These are phyloP conservation scores for Apiospora saccharicola DNA, from an alignment of 2,329 filamentous ascomycete genomes.

Conservation along the genomic window DNA sequence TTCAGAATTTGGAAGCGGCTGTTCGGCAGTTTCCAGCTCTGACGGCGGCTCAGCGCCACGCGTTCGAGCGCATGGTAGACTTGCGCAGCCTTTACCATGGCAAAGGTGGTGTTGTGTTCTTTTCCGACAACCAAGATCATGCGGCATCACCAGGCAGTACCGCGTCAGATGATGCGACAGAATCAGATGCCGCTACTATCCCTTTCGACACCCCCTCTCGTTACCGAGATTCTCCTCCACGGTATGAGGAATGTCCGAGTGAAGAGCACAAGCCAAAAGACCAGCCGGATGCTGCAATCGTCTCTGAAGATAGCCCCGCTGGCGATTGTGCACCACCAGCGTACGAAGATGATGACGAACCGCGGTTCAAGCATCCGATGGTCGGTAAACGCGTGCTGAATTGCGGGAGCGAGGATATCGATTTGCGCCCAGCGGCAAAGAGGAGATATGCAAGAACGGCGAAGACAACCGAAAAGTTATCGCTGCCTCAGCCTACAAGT, in stretches of 20 bases:
- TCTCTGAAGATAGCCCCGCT: background rate
- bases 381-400: background rate
- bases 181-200: background rate
- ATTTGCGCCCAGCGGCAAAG: background rate
- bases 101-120: background rate
- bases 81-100: constrained; percentile 15
- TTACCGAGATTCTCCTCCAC: constrained; percentile 8
- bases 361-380: background rate
- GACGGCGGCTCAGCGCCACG: constrained; percentile 18
- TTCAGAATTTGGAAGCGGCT: background rate
- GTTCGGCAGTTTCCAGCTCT: background rate
- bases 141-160: background rate
- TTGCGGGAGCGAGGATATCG: constrained; percentile 8
- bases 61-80: constrained; percentile 20
- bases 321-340: background rate
- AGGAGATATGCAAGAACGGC: background rate
- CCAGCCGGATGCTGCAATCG: background rate
- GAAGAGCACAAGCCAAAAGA: background rate
- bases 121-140: background rate
- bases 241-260: constrained; percentile 1
- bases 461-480: background rate
- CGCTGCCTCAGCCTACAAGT: background rate
- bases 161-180: background rate
- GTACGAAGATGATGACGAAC: background rate
- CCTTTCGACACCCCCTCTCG: constrained; percentile 4